Conservation (phyloP, 306 rosid species). For the Abrus pulchellus region DNA sequence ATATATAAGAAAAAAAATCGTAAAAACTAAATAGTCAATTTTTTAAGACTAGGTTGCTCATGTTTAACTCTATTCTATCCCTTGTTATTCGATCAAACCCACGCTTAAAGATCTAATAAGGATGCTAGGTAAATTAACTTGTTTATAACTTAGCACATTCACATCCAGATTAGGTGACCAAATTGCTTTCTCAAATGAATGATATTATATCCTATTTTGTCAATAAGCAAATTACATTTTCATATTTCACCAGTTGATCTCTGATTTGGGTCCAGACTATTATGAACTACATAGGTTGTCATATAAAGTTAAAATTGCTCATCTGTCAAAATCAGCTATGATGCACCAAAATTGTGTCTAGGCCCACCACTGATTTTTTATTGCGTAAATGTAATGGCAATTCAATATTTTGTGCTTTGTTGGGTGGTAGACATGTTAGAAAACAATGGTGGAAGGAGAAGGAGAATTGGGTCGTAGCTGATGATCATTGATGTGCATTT, state of each 20-base stretch:
- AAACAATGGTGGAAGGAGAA: conserved; percentile 38
- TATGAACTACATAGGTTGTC: conserved; percentile 38
- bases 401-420: conserved; percentile 26
- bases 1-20: too few species aligned
- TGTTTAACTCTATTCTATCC: too few species aligned
- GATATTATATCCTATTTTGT: not conserved
- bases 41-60: too few species aligned
- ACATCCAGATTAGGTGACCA: conserved; percentile 43
- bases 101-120: too few species aligned
- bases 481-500: conserved; percentile 42
- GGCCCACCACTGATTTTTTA: conserved; percentile 49
- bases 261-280: conserved; percentile 50
- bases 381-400: conserved; percentile 35
- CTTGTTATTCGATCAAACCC: too few species aligned
- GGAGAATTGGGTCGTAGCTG: conserved; percentile 27
- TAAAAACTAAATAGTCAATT: too few species aligned
- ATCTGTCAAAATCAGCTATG: conserved; percentile 52
- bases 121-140: conserved; percentile 25
- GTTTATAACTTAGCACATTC: conserved; percentile 25
- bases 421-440: conserved; percentile 34
- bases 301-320: conserved; percentile 53
- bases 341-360: conserved; percentile 47
- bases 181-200: conserved; percentile 36
- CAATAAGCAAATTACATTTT: conserved; percentile 15
- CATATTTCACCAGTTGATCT: conserved; percentile 18